A percentile compares a stretch with the other conserved stretches of the same genome.
phyloP scores from a whole-genome alignment of 2,329 filamentous ascomycete genomes.

The Biscogniauxia sp. region DNA sequence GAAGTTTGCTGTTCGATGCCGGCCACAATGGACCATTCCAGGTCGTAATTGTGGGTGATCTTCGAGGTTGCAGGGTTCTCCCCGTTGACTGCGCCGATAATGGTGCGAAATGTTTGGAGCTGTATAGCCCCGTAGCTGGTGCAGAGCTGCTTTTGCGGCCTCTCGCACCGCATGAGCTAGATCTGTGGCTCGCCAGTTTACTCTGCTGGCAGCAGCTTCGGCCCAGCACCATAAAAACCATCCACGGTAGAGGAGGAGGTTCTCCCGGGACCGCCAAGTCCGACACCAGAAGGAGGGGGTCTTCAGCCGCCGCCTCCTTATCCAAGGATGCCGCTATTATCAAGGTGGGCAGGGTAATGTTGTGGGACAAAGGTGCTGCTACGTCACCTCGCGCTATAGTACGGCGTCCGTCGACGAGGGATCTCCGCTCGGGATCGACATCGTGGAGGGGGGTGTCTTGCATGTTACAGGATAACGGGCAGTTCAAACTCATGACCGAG shows the following conservation, averaged over 20 bases:
- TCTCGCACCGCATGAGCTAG: slow-evolving; percentile 62
- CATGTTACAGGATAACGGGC: slow-evolving; percentile 90
- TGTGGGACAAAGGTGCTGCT: slow-evolving; percentile 79
- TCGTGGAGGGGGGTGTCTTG: slow-evolving; percentile 89
- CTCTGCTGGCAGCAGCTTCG: slow-evolving; percentile 79
- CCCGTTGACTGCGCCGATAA: slow-evolving; percentile 48
- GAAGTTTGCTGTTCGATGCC: slow-evolving; percentile 71
- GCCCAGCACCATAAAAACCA: slow-evolving; percentile 54
- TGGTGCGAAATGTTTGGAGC: slow-evolving; percentile 50
- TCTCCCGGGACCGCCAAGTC: slow-evolving; percentile 39
- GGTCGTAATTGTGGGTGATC: slow-evolving; percentile 66
- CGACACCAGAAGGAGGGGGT: slow-evolving; percentile 43
- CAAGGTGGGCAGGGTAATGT: slow-evolving; percentile 86
- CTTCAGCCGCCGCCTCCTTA: slow-evolving; percentile 34
- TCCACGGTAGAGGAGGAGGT: slow-evolving; percentile 39
- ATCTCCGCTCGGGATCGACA: slow-evolving; percentile 50
- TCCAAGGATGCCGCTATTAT: slow-evolving; percentile 78
- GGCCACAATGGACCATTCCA: slow-evolving; percentile 65
- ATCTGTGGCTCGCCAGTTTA: slow-evolving; percentile 77
- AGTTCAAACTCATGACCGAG: slow-evolving; percentile 87
- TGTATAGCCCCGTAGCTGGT: slow-evolving; percentile 52
- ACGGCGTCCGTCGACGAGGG: slow-evolving; percentile 55
- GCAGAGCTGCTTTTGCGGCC: slow-evolving; percentile 66
- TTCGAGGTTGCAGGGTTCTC: slow-evolving; percentile 70
- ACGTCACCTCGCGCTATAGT: slow-evolving; percentile 55